A percentile compares a stretch with the other conserved stretches of the same genome.
Evolutionary conservation across 352 stramenopile genomes (phyloP).

Genomic region (Plasmopara halstedii): DNA sequence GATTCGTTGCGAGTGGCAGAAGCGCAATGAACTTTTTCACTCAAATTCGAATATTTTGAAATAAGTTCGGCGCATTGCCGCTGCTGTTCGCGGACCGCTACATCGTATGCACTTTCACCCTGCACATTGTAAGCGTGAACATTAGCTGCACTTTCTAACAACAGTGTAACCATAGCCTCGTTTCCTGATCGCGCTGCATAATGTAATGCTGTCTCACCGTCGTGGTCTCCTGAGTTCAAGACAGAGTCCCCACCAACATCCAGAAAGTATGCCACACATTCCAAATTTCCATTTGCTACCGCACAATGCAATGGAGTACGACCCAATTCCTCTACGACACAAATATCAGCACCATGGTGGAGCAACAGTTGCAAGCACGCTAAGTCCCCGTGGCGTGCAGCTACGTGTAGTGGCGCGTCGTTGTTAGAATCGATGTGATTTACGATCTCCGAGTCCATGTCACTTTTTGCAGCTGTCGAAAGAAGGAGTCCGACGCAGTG

Average conservation of each 20-base stretch:
- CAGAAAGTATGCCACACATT: constrained; percentile 77
- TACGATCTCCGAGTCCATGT: constrained; percentile 83
- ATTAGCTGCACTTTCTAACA: constrained; percentile 71
- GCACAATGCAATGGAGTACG: constrained; percentile 75
- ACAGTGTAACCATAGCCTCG: constrained; percentile 53
- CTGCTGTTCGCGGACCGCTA: constrained; percentile 47
- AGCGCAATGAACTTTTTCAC: constrained; percentile 17
- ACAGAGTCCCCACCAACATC: constrained; percentile 78
- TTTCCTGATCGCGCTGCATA: constrained; percentile 59
- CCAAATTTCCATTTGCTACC: constrained; percentile 42
- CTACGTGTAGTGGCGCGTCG: constrained; percentile 74
- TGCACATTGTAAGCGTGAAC: constrained; percentile 53
- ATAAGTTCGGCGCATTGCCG: constrained; percentile 45
- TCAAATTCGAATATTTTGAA: constrained; percentile 42
- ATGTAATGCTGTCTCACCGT: constrained; percentile 72
- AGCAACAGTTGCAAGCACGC: constrained; percentile 64
- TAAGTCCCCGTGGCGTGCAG: constrained; percentile 57
- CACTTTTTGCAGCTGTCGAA: constrained; percentile 66
- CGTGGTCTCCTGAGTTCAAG: constrained; percentile 65
- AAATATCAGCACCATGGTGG: constrained; percentile 76
- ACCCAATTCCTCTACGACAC: constrained; percentile 73
- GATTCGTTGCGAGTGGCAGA: constrained; percentile 37
- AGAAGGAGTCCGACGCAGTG: constrained; percentile 59
- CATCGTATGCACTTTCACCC: constrained; percentile 54
- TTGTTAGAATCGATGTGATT: constrained; percentile 81